phyloP scores from a whole-genome alignment of 345 rosid species.

The Adansonia digitata region DNA sequence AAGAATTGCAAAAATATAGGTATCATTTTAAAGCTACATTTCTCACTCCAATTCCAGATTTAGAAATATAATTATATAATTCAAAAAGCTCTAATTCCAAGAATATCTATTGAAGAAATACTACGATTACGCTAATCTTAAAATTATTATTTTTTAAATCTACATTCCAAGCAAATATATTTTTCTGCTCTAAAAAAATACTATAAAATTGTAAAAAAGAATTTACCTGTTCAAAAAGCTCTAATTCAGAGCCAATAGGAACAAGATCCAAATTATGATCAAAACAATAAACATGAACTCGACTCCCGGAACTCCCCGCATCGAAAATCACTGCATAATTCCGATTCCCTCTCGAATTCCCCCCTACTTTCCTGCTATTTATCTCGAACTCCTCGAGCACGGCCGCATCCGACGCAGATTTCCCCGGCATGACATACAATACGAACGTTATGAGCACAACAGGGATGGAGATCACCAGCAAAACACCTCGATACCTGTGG shows the following conservation, averaged over 20 bases:
- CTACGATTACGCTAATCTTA: not conserved
- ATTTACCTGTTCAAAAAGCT: conserved; percentile 70
- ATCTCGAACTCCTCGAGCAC: conserved; percentile 39
- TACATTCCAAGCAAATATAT: not conserved
- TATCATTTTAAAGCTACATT: not conserved
- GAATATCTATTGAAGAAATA: not conserved
- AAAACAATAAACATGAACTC: conserved; percentile 92
- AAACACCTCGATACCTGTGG: conserved; percentile 57
- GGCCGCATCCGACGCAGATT: conserved; percentile 33
- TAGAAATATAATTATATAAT: not conserved
- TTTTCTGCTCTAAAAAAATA: not conserved
- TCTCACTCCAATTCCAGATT: not conserved
- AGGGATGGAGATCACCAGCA: conserved; percentile 65
- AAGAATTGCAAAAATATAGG: not conserved
- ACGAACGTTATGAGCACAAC: conserved; percentile 53
- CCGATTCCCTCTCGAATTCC: conserved; percentile 32
- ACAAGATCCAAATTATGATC: conserved; percentile 88
- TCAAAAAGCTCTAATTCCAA: not conserved
- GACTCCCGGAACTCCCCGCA: conserved; percentile 96
- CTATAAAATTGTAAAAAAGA: not conserved
- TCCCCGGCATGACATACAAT: conserved; percentile 54
- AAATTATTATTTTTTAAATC: not conserved
- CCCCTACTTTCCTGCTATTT: conserved; percentile 43
- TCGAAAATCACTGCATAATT: conserved; percentile 79
- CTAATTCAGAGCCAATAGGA: conserved; percentile 79